Conservation (phyloP, 2,329 filamentous ascomycete genomes). For the Cercospora beticola region DNA sequence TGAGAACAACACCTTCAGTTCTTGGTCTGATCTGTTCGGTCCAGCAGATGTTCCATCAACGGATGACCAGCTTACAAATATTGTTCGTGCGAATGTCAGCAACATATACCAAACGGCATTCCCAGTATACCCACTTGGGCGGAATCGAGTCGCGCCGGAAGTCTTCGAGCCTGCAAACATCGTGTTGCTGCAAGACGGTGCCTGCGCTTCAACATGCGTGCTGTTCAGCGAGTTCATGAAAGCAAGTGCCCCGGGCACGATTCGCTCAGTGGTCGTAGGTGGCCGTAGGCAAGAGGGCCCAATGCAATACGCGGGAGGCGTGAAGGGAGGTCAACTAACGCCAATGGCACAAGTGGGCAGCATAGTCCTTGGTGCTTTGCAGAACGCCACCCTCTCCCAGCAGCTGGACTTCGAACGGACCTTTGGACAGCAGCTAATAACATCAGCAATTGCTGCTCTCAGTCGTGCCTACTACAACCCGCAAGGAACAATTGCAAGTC, state of each 20-base stretch:
- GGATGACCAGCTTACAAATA: constrained; percentile 38
- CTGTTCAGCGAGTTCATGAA: constrained; percentile 45
- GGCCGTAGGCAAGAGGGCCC: constrained; percentile 42
- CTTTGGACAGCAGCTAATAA: constrained; percentile 3
- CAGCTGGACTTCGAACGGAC: constrained; percentile 2
- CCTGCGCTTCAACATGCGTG: constrained; percentile 46
- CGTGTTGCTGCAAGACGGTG: constrained; percentile 45
- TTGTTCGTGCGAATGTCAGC: constrained; percentile 39
- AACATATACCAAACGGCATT: constrained; percentile 10
- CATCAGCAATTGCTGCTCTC: constrained; percentile 6
- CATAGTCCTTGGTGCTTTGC: neutral
- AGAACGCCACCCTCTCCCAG: neutral
- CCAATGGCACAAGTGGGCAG: neutral
- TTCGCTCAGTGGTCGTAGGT: constrained; percentile 42
- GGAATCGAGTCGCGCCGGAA: constrained; percentile 34
- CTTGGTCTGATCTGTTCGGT: constrained; percentile 41
- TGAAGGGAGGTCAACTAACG: constrained; percentile 42
- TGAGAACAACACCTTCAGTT: constrained; percentile 34
- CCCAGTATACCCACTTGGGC: constrained; percentile 21
- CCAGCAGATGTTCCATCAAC: constrained; percentile 26
- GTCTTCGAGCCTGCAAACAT: constrained; percentile 43
- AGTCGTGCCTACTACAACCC: constrained; percentile 1
- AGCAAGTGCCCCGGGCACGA: constrained; percentile 36
- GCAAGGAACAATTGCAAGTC: neutral
- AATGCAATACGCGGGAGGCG: constrained; percentile 46